phyloP scores from a whole-genome alignment of 1,284 basidiomycete genomes.

The Taiwanofungus camphoratus region DNA sequence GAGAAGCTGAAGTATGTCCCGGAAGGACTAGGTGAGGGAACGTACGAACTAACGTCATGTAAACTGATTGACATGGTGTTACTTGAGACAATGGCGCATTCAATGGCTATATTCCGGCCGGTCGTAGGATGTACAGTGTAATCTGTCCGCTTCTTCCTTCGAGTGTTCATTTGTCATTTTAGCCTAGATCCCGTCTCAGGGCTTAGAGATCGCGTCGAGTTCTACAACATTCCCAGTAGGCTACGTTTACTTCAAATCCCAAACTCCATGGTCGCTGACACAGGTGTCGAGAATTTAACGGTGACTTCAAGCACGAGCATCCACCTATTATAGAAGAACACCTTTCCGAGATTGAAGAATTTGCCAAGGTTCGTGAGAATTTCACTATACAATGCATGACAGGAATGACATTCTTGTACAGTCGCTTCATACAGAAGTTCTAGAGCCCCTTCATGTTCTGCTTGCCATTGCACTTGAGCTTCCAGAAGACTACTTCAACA shows the following conservation, averaged over 20 bases:
- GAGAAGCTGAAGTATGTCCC: constrained; percentile 47
- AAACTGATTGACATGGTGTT: background rate
- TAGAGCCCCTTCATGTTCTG: constrained; percentile 42
- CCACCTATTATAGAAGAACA: constrained; percentile 33
- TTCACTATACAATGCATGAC: constrained; percentile 1
- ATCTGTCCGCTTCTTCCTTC: background rate
- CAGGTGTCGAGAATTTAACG: constrained; percentile 35
- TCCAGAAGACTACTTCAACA: constrained; percentile 46
- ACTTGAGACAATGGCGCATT: constrained; percentile 40
- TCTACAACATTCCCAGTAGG: constrained; percentile 49
- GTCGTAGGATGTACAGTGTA: constrained; percentile 32
- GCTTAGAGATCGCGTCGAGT: constrained; percentile 39
- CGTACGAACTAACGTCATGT: background rate
- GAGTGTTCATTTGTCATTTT: background rate
- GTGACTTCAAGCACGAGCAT: constrained; percentile 35
- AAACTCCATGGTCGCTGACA: background rate
- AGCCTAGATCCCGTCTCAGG: constrained; percentile 33
- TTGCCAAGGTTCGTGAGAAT: constrained; percentile 26
- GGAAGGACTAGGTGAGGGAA: constrained; percentile 32
- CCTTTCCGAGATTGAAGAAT: constrained; percentile 44
- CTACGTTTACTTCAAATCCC: background rate
- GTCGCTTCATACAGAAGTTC: constrained; percentile 41
- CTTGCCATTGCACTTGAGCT: constrained; percentile 50
- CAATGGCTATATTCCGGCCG: constrained; percentile 48
- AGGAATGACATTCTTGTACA: constrained; percentile 14